Base-by-base conservation (phyloP, 306 rosid species). In the Ormosia emarginata region DNA sequence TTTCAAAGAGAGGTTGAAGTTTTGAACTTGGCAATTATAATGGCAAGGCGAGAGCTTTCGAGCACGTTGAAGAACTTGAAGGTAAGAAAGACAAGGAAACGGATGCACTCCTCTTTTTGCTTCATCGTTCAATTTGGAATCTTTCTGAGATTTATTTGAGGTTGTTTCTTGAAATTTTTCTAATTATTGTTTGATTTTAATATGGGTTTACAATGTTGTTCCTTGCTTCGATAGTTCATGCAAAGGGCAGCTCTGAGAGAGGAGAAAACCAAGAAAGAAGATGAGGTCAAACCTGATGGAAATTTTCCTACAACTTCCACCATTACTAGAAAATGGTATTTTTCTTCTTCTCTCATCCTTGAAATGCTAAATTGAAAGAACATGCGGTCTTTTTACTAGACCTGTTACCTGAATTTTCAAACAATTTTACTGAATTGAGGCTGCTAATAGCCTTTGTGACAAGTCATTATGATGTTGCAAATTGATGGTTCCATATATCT, bases 11-110 rank as follows among this genome's bases (percentile, higher is more conserved):
- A 10, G 56, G 24, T 72, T 40, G 79, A 49, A 79, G 78, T 66
- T 64, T 15, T 6, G 18, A 29, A 12, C 58, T 67, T 72, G 39
- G 36, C 7, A 5, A 49, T 8, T 40, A 43, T 33, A 44, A 94
- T 94, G 98, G 91, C 93, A 24, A 90, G 62, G 67, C 93, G 92
- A 17, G 98, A 88, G 85, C 78, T 94, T 79, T 92, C 98, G 5
- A 94, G 72, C 74, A 90, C 93, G 58, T 83, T 94, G 81, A 92
- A 71, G 87, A 94, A 85, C 88, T 85, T 94, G 88, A 94, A 94
- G 97, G 98, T 94, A 13, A 49, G 55, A 49, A 81, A 85, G 36
- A 17, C 3, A 62, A 44, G 10, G 4, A 36, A 29, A 7, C 40
- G 13, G 44, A 41, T 53, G 4, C 10, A 2, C 9, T 66, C 11